Evolutionary conservation across 2,329 filamentous ascomycete species (phyloP), one percentile per base, ranked within the genome.

Genomic region (Orbilia oligospora): DNA sequence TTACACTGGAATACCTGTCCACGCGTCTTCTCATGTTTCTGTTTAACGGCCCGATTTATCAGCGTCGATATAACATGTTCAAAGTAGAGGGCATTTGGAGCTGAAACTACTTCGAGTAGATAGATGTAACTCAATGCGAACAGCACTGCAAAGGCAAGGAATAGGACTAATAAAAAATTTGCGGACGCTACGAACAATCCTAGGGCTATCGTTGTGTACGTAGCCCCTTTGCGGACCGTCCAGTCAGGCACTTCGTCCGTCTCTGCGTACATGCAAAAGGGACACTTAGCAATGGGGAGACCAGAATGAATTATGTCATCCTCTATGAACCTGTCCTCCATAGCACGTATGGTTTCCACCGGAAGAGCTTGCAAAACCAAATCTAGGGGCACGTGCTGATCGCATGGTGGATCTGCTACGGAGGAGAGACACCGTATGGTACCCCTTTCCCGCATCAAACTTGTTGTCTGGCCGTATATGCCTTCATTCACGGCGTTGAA

Each of bases 401-500:
- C 83, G 81, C 96, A 98, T 3, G 85, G 86, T n/a, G 89, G 90
- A 53, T 88, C 85, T 0, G 88, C 86, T 64, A 91, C 88, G 0
- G 93, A 90, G 0, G 94, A 93, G n/a, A 97, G 88, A 83, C 96
- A 98, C 78, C 89, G 90, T 68, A 98, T 87, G 0, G 93, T 94
- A 44, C 92, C 92, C 44, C 87, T 89, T 75, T 90, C 88, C 30
- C 89, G 85, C 83, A 96, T 89, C 81, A 97, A 91, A 82, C 90
- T 96, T 93, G 95, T 97, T 66, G 93, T 93, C 84, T 98, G 96
- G 0, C 96, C 96, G 83, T 97, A 98, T 0, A 98, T 86, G 1
- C 94, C 94, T 83, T 98, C 95, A 63, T 91, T 92, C 76, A 95
- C 88, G 10, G 94, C 91, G 80, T 92, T 90, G 80, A 91, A 91